phyloP scores from a whole-genome alignment of 2,329 filamentous ascomycete species.

The Calonectria pauciramosa region DNA sequence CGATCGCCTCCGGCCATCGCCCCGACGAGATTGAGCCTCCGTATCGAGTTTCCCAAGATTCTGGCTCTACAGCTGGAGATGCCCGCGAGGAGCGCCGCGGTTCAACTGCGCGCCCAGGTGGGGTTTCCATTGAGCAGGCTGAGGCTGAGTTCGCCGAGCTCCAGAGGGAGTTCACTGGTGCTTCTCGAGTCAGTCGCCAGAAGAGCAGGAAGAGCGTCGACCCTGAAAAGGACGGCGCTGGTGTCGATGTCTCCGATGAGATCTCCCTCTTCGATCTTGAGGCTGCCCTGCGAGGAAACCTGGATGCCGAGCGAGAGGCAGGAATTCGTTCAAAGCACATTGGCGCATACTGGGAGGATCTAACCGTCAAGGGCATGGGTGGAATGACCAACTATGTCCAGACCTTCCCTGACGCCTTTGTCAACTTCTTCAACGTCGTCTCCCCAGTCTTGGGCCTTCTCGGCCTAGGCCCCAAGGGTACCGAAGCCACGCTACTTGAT shows the following conservation, averaged over 20 bases:
- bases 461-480: slow-evolving; percentile 75
- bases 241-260: slow-evolving; percentile 56
- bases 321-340: slow-evolving; percentile 87
- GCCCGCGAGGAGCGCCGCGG: slow-evolving; percentile 35
- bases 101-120: slow-evolving; percentile 47
- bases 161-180: slow-evolving; percentile 70
- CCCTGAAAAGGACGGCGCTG: slow-evolving; percentile 68
- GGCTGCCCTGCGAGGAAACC: slow-evolving; percentile 77
- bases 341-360: slow-evolving; percentile 82
- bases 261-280: slow-evolving; percentile 80
- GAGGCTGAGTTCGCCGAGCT: slow-evolving; percentile 80
- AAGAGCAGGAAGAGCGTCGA: slow-evolving; percentile 56
- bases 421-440: slow-evolving; percentile 82
- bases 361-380: slow-evolving; percentile 82
- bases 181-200: slow-evolving; percentile 65
- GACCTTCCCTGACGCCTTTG: slow-evolving; percentile 84
- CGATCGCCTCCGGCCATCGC: slow-evolving; percentile 45
- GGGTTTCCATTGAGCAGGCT: slow-evolving; percentile 76
- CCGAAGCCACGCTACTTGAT: slow-evolving; percentile 80
- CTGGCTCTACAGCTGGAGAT: slow-evolving; percentile 47
- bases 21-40: slow-evolving; percentile 42
- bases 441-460: slow-evolving; percentile 74
- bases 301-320: slow-evolving; percentile 78
- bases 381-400: slow-evolving; percentile 79
- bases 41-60: slow-evolving; percentile 43